phyloP scores from a whole-genome alignment of 805 yeast genomes.

The Lipomyces sp. region DNA sequence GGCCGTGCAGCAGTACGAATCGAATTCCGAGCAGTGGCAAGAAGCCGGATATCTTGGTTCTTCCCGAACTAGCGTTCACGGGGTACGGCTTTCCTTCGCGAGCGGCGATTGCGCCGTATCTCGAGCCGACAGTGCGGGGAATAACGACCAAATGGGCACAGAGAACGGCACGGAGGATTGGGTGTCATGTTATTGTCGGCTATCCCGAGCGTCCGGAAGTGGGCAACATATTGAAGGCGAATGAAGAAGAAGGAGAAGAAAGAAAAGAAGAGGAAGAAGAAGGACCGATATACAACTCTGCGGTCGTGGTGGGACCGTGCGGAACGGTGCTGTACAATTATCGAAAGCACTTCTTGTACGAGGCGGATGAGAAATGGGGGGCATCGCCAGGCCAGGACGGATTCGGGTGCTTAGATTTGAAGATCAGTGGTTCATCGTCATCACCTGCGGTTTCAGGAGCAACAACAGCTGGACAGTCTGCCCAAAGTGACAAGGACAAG shows the following conservation, averaged over 20 bases:
- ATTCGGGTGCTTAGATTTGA: conserved; percentile 58
- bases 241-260: too few relatives aligned
- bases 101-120: conserved; percentile 59
- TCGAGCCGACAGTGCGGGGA: conserved; percentile 57
- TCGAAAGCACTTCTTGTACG: conserved; percentile 75
- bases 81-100: conserved; percentile 67
- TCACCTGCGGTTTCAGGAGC: not conserved
- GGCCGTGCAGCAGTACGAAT: not conserved
- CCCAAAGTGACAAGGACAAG: not conserved
- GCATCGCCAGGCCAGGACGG: conserved; percentile 68
- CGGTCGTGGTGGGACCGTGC: conserved; percentile 61
- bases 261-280: conserved; percentile 12
- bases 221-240: conserved; percentile 14
- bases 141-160: conserved; percentile 62
- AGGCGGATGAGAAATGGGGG: conserved; percentile 82
- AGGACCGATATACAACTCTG: conserved; percentile 65
- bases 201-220: conserved; percentile 64
- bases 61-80: conserved; percentile 80
- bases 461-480: too few relatives aligned
- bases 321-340: conserved; percentile 70
- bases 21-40: not conserved
- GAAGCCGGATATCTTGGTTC: conserved; percentile 61
- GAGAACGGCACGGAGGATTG: conserved; percentile 40
- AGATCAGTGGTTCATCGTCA: not conserved
- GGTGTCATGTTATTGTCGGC: conserved; percentile 58